Percentiles rank a stretch among this genome's conserved stretches.
Evolutionary conservation across 495 filamentous ascomycete species (phyloP).

Genomic region (Daldinia loculata): DNA sequence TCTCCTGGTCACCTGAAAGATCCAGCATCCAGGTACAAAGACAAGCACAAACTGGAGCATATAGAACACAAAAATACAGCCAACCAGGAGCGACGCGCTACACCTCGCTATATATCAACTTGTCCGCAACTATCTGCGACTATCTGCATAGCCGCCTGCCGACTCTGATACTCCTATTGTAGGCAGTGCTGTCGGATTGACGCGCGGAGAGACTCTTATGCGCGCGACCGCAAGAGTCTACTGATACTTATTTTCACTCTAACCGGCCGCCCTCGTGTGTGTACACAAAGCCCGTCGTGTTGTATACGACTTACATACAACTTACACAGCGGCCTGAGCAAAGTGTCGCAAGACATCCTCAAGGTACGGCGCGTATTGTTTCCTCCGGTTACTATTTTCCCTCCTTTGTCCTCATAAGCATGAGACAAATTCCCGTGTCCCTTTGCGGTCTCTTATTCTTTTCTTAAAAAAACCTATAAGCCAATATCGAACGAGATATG

Average conservation of each 20-base stretch:
- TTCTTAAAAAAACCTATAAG: slow-evolving; percentile 19
- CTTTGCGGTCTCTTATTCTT: slow-evolving; percentile 3
- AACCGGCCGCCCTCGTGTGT: slow-evolving; percentile 4
- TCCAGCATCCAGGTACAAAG: slow-evolving; percentile 32
- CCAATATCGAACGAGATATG: slow-evolving; percentile 14
- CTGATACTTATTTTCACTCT: slow-evolving; percentile 2
- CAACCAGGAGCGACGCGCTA: slow-evolving; percentile 30
- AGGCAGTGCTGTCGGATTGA: slow-evolving; percentile 24
- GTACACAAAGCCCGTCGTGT: slow-evolving; percentile 13
- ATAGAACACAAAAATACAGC: slow-evolving; percentile 17
- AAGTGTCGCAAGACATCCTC: slow-evolving; percentile 18
- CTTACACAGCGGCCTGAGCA: neutral
- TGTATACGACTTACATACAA: slow-evolving; percentile 1
- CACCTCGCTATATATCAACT: slow-evolving; percentile 11
- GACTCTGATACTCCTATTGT: slow-evolving; percentile 24
- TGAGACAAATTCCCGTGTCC: slow-evolving; percentile 5
- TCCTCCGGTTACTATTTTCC: neutral
- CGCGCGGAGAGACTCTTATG: slow-evolving; percentile 13
- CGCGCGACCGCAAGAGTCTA: neutral
- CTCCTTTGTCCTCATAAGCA: slow-evolving; percentile 26
- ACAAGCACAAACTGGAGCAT: slow-evolving; percentile 27
- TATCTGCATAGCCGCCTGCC: slow-evolving; percentile 24
- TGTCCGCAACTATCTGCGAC: neutral
- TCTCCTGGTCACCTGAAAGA: slow-evolving; percentile 34
- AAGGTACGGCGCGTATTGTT: slow-evolving; percentile 32